These are phyloP conservation scores for Arthrinium puccinioides DNA, from an alignment of 2,329 filamentous ascomycete species.

Conservation along the genomic window DNA sequence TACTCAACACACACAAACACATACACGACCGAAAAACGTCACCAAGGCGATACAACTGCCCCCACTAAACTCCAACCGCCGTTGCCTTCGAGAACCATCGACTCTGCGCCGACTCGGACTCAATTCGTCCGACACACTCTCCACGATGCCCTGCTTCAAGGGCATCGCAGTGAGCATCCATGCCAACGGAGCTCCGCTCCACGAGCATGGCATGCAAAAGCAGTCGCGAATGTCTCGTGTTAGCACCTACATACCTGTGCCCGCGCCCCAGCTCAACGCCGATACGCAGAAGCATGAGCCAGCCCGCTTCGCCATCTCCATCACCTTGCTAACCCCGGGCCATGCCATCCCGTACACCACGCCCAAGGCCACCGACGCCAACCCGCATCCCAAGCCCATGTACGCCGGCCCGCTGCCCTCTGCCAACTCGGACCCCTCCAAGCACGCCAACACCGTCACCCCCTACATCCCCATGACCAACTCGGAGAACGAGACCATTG, in stretches of 20 bases:
- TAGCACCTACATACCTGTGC: slow-evolving; percentile 94
- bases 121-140: too few relatives aligned
- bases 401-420: slow-evolving; percentile 67
- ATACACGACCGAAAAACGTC: too few relatives aligned
- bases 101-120: too few relatives aligned
- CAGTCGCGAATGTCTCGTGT: slow-evolving; percentile 87
- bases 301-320: slow-evolving; percentile 95
- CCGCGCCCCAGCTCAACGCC: slow-evolving; percentile 70
- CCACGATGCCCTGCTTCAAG: slow-evolving; percentile 89
- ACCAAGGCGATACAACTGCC: too few relatives aligned
- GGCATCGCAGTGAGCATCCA: slow-evolving; percentile 98
- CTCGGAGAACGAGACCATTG: slow-evolving; percentile 93
- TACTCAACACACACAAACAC: too few relatives aligned
- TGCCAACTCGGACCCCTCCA: slow-evolving; percentile 37
- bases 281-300: slow-evolving; percentile 75
- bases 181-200: slow-evolving; percentile 68
- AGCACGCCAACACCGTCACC: slow-evolving; percentile 51
- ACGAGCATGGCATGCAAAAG: slow-evolving; percentile 92
- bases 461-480: slow-evolving; percentile 91
- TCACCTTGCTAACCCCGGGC: slow-evolving; percentile 84
- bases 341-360: slow-evolving; percentile 89
- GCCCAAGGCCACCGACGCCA: slow-evolving; percentile 68
- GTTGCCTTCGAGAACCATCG: too few relatives aligned
- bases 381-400: slow-evolving; percentile 76
- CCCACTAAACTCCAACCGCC: too few relatives aligned